Percentiles rank a stretch among this genome's conserved stretches.
phyloP scores from a whole-genome alignment of 495 filamentous ascomycete genomes.

The Hypoxylon perforatum region DNA sequence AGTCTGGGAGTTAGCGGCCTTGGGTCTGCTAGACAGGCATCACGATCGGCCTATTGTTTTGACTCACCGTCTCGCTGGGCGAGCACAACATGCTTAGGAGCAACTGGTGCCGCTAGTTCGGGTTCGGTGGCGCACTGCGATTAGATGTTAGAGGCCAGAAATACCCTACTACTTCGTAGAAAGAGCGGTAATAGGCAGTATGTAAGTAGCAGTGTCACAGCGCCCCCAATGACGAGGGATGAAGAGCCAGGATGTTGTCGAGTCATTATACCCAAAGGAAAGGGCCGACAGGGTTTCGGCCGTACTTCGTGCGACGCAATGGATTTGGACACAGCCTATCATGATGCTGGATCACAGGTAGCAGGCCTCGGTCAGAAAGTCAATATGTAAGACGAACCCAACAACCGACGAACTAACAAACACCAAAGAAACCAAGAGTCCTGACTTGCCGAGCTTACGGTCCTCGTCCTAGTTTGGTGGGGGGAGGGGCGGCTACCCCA shows the following conservation, averaged over 20 bases:
- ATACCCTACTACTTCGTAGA: no score
- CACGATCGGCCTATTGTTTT: neutral
- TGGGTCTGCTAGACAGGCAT: neutral
- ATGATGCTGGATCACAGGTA: constrained; percentile 20
- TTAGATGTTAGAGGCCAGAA: neutral
- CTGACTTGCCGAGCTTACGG: neutral
- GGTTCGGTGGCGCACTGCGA: constrained; percentile 19
- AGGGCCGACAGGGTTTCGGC: constrained; percentile 45
- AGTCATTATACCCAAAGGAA: constrained; percentile 40
- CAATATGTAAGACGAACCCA: neutral
- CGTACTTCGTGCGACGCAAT: constrained; percentile 34
- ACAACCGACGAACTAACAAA: constrained; percentile 17
- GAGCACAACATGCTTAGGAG: constrained; percentile 17
- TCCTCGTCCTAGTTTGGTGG: neutral
- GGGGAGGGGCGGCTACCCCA: constrained; percentile 14
- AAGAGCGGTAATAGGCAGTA: no score
- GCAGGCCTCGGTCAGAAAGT: neutral
- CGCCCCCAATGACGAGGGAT: constrained; percentile 5
- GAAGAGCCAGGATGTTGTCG: constrained; percentile 15
- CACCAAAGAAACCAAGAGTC: neutral
- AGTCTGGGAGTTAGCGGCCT: no score
- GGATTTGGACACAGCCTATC: constrained; percentile 37
- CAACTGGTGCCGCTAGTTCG: constrained; percentile 31
- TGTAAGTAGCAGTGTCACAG: constrained; percentile 16
- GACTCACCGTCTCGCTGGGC: neutral